These are phyloP conservation scores for Brassica juncea DNA, from an alignment of 345 rosid genomes.

Conservation along the genomic window DNA sequence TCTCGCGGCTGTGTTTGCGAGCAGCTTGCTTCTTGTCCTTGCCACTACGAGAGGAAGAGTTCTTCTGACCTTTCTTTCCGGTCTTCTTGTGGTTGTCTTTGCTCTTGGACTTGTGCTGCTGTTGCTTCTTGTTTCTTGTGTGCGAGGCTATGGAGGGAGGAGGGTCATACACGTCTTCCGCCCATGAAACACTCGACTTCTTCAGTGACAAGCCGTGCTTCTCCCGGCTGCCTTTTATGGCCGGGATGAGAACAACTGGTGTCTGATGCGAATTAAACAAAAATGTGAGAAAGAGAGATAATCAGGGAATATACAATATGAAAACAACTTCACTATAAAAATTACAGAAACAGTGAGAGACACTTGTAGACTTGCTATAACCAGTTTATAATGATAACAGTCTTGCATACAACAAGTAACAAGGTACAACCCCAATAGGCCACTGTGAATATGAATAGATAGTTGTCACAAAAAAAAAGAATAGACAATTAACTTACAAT, in stretches of 20 bases:
- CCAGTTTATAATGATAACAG: background rate
- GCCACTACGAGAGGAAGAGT: slow-evolving; percentile 51
- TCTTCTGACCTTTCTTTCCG: slow-evolving; percentile 75
- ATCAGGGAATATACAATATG: slow-evolving; percentile 3
- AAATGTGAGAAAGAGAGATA: slow-evolving; percentile 11
- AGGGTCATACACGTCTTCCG: slow-evolving; percentile 90
- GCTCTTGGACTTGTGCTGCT: slow-evolving; percentile 58
- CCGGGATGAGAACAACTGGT: slow-evolving; percentile 61
- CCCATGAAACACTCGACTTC: slow-evolving; percentile 71
- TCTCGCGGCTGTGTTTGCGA: slow-evolving; percentile 44
- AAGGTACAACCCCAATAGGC: background rate
- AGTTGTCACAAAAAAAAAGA: background rate
- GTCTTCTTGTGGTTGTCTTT: slow-evolving; percentile 54
- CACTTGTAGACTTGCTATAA: background rate
- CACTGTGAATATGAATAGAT: background rate
- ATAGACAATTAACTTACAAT: slow-evolving; percentile 10
- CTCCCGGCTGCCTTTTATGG: slow-evolving; percentile 84
- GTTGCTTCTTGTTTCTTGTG: slow-evolving; percentile 58
- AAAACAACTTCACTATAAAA: background rate
- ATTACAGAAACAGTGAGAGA: background rate
- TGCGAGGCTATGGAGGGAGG: slow-evolving; percentile 68
- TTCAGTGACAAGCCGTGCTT: slow-evolving; percentile 52
- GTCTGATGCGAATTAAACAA: slow-evolving; percentile 27
- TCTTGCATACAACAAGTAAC: background rate
- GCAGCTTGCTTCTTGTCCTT: slow-evolving; percentile 64